Evolutionary conservation across 129 eudicot species (phyloP).

Genomic region (carrot (Daucus carota)): DNA sequence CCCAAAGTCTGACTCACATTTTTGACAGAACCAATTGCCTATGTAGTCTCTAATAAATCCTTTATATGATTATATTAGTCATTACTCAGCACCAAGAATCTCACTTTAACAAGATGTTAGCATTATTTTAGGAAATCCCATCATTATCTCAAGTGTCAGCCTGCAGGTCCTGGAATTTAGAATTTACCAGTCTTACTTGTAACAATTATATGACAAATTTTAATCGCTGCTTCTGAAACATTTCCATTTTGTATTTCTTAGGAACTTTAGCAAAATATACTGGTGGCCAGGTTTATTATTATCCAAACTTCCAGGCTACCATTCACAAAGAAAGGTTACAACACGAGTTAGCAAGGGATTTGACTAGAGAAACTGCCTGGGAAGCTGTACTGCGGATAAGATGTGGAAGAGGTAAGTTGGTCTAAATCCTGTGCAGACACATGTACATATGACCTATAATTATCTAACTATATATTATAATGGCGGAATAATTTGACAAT

Average conservation of each 20-base stretch:
- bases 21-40: background rate
- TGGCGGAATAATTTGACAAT: background rate
- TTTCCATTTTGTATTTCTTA: conserved; percentile 15
- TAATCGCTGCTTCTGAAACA: background rate
- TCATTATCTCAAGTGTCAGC: background rate
- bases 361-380: conserved; percentile 98
- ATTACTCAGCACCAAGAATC: background rate
- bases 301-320: conserved; percentile 71
- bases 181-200: background rate
- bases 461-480: background rate
- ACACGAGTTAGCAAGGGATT: conserved; percentile 86
- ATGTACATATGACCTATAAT: background rate
- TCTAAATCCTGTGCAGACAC: background rate
- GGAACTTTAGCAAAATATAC: conserved; percentile 97
- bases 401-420: conserved; percentile 85
- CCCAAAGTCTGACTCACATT: background rate
- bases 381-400: conserved; percentile 97
- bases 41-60: background rate
- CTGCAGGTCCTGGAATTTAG: background rate
- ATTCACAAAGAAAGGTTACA: conserved; percentile 73
- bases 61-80: background rate
- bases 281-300: conserved; percentile 92
- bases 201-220: background rate
- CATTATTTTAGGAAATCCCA: background rate
- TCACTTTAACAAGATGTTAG: background rate